phyloP scores from a whole-genome alignment of 371 early-diverging fungal species.

The Haplosporangium sp. region DNA sequence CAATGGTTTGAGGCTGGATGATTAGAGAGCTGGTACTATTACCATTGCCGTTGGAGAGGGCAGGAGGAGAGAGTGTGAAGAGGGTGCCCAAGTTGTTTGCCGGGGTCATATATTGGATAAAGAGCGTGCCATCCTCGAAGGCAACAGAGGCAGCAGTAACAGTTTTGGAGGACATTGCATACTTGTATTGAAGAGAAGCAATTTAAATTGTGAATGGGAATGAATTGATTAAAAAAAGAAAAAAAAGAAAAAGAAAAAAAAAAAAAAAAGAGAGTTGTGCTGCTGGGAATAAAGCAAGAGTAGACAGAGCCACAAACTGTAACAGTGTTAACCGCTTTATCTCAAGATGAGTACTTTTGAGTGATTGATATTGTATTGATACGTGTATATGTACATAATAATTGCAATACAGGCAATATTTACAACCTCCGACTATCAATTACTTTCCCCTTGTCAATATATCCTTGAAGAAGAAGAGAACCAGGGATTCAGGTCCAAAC shows the following conservation, averaged over 20 bases:
- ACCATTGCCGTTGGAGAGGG: neutral
- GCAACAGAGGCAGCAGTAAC: conserved; percentile 22
- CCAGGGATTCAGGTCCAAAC: too few species aligned
- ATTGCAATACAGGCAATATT: too few species aligned
- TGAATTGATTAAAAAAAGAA: neutral
- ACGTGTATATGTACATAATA: too few species aligned
- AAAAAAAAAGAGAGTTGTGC: too few species aligned
- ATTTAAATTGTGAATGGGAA: neutral
- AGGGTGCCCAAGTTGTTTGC: conserved; percentile 16
- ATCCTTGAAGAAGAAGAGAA: too few species aligned
- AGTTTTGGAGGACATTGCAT: conserved; percentile 7
- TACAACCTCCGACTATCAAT: too few species aligned
- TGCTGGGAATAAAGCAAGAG: too few species aligned
- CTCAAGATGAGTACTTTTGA: too few species aligned
- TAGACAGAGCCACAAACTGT: too few species aligned
- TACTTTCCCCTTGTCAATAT: too few species aligned
- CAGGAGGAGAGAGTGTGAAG: conserved; percentile 12
- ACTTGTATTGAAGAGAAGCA: neutral
- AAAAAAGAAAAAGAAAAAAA: neutral
- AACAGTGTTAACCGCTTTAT: too few species aligned
- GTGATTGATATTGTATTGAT: too few species aligned
- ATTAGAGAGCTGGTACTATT: neutral
- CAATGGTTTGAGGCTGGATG: conserved; percentile 7
- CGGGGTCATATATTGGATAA: conserved; percentile 15
- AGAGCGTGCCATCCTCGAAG: conserved; percentile 24